Percentiles rank a stretch among this genome's conserved stretches.
Evolutionary conservation across 202 grass and related monocot genomes (phyloP).

Genomic region (Eragrostis tef): DNA sequence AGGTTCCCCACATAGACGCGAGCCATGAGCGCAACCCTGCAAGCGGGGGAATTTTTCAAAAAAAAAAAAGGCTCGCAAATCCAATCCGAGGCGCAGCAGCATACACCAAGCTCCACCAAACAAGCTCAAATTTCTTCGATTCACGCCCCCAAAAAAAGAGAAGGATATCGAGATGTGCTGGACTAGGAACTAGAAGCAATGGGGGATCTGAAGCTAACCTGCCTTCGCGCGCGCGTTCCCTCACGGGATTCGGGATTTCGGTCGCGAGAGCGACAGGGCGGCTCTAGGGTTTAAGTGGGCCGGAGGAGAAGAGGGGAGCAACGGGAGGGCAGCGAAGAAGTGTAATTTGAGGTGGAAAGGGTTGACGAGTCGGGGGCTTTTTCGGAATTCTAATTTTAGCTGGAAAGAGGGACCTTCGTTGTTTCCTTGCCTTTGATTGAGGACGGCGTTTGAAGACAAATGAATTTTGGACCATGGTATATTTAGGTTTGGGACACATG

Average conservation of each 20-base stretch:
- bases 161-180: neutral
- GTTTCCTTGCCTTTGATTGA: neutral
- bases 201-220: constrained; percentile 39
- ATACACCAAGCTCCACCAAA: constrained; percentile 1
- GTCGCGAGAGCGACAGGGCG: neutral
- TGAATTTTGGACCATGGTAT: too few species aligned
- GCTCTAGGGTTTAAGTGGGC: constrained; percentile 58
- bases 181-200: neutral
- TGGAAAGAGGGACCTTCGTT: neutral
- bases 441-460: neutral
- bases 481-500: too few species aligned
- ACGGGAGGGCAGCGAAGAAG: constrained; percentile 1
- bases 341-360: constrained; percentile 33
- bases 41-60: neutral
- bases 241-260: constrained; percentile 45
- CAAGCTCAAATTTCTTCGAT: constrained; percentile 6
- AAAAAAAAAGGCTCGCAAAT: constrained; percentile 11
- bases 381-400: neutral
- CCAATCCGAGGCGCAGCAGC: constrained; percentile 38
- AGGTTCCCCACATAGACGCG: constrained; percentile 96
- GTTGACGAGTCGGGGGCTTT: constrained; percentile 31
- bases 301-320: neutral
- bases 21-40: constrained; percentile 64
- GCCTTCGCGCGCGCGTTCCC: constrained; percentile 7
- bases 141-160: constrained; percentile 9